Conservation (phyloP, 345 rosid species). For the Gossypium rotundifolium region DNA sequence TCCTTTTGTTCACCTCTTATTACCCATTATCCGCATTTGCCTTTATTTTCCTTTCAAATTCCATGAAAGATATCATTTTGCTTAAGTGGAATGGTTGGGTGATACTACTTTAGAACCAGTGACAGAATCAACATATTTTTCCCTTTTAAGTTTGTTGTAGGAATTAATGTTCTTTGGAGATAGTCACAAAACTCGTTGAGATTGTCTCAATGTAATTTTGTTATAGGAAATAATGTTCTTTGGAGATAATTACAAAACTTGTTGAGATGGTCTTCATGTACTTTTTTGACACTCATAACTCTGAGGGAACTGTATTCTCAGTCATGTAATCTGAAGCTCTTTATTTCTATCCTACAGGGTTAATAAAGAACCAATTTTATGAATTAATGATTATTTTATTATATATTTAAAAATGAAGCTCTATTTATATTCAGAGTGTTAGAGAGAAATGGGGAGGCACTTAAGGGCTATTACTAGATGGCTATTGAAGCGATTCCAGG, state of each 20-base stretch:
- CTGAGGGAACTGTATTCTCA: not conserved
- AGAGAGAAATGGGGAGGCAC: not conserved
- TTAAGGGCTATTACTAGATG: not conserved
- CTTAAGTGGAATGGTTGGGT: not conserved
- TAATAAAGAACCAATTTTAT: not conserved
- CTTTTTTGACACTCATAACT: not conserved
- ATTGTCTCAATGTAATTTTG: not conserved
- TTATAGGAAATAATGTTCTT: not conserved
- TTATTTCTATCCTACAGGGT: not conserved
- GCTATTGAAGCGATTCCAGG: not conserved
- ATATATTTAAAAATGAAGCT: not conserved
- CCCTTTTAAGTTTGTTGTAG: not conserved
- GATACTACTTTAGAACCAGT: not conserved
- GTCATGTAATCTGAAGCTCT: not conserved
- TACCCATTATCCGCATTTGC: not conserved
- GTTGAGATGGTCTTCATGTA: not conserved
- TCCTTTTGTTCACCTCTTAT: constrained; percentile 11
- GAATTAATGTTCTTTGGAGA: not conserved
- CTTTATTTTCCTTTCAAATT: not conserved
- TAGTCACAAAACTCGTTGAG: not conserved
- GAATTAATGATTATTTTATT: not conserved
- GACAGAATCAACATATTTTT: not conserved
- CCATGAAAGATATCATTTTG: not conserved
- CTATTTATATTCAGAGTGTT: not conserved
- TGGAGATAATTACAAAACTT: not conserved